Conservation (phyloP, 495 filamentous ascomycete species). For the Neurospora sp. region DNA sequence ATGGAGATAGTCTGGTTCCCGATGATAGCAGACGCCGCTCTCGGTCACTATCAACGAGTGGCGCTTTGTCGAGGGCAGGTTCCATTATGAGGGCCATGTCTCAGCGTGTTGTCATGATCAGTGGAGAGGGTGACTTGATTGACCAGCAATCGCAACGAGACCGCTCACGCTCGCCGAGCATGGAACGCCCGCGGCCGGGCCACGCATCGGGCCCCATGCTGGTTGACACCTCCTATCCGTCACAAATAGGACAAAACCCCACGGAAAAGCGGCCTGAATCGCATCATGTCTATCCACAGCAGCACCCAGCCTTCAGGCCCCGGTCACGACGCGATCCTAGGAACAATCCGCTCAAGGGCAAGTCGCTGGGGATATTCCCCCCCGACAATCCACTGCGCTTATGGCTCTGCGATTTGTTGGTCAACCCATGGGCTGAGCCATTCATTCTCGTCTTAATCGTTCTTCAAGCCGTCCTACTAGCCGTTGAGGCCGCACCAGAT, state of each 20-base stretch:
- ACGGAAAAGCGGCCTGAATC: constrained; percentile 35
- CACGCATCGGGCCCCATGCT: constrained; percentile 41
- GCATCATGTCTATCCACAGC: constrained; percentile 19
- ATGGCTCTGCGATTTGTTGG: constrained; percentile 74
- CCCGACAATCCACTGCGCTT: constrained; percentile 66
- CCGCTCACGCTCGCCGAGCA: constrained; percentile 43
- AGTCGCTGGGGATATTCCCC: constrained; percentile 73
- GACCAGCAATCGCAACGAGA: constrained; percentile 65
- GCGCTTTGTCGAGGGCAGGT: constrained; percentile 65
- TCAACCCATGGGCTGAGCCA: constrained; percentile 79
- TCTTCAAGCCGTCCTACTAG: constrained; percentile 74
- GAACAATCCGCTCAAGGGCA: constrained; percentile 79
- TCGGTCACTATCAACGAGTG: constrained; percentile 42
- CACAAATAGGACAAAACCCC: constrained; percentile 33
- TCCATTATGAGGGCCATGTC: constrained; percentile 96
- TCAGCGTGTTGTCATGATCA: constrained; percentile 93
- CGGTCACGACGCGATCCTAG: constrained; percentile 36
- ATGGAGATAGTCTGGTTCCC: constrained; percentile 38
- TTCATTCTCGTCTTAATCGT: constrained; percentile 80
- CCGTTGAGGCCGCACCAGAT: constrained; percentile 65
- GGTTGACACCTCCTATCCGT: constrained; percentile 38
- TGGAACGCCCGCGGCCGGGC: constrained; percentile 23
- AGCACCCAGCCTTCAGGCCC: constrained; percentile 13
- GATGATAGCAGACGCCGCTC: constrained; percentile 41
- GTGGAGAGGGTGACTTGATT: constrained; percentile 69